Percentiles rank a stretch among this genome's conserved stretches.
Conservation (phyloP, 2,329 filamentous ascomycete species). For the Fusarium sacchari region DNA sequence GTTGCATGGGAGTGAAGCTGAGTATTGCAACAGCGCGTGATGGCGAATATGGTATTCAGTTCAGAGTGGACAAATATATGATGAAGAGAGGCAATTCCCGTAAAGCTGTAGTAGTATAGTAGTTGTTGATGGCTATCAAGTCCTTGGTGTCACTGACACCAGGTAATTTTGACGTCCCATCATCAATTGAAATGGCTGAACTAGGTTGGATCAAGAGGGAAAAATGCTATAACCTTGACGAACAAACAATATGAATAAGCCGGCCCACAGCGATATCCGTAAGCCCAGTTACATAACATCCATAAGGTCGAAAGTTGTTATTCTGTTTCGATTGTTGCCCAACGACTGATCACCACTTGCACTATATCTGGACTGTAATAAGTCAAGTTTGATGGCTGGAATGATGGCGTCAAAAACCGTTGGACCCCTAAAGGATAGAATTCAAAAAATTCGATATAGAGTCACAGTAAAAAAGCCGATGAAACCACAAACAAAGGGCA, state of each 20-base stretch:
- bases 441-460: neutral
- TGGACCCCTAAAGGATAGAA: neutral
- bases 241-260: too few relatives aligned
- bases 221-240: neutral
- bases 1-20: neutral
- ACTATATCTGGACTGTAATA: neutral
- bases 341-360: neutral
- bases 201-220: too few relatives aligned
- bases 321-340: neutral
- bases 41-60: neutral
- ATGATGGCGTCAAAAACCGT: slow-evolving; percentile 3
- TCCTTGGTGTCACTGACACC: neutral
- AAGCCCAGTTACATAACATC: neutral
- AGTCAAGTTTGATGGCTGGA: neutral
- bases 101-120: neutral
- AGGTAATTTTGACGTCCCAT: too few relatives aligned
- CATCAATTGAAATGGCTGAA: too few relatives aligned
- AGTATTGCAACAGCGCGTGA: neutral
- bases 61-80: too few relatives aligned
- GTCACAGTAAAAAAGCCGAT: neutral
- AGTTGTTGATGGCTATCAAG: neutral
- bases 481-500: neutral
- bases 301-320: neutral
- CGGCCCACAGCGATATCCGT: neutral
- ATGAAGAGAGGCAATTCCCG: too few relatives aligned